Evolutionary conservation across 2,329 filamentous ascomycete genomes (phyloP).

Genomic region (Colletotrichum orchidophilum): DNA sequence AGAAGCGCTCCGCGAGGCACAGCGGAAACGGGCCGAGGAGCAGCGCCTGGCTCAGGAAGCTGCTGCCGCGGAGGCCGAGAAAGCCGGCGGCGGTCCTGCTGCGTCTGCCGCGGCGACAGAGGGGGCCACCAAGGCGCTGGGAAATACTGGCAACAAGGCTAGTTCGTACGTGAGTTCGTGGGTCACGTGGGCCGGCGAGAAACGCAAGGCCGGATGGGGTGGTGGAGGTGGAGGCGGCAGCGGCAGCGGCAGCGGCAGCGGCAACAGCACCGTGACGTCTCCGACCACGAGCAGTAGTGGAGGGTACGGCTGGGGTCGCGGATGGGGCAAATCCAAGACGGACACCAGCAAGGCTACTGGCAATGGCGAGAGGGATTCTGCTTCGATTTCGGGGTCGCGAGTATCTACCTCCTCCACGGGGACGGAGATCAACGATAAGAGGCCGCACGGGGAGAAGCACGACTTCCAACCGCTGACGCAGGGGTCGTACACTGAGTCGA

Average conservation of each 20-base stretch:
- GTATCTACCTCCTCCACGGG: conserved; percentile 18
- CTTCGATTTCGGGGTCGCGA: conserved; percentile 35
- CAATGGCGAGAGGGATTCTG: conserved; percentile 38
- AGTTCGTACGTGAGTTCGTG: conserved; percentile 74
- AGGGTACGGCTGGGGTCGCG: conserved; percentile 45
- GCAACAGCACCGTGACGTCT: not conserved
- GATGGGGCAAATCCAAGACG: conserved; percentile 38
- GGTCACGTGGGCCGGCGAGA: conserved; percentile 79
- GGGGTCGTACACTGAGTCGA: conserved; percentile 55
- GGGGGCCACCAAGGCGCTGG: conserved; percentile 51
- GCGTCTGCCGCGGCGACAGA: conserved; percentile 38
- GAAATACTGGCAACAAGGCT: conserved; percentile 63
- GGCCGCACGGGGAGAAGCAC: conserved; percentile 9
- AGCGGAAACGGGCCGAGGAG: conserved; percentile 54
- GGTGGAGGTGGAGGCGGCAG: conserved; percentile 36
- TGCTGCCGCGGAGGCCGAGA: conserved; percentile 34
- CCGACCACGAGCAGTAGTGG: conserved; percentile 11
- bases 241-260: conserved; percentile 16
- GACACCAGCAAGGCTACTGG: conserved; percentile 17
- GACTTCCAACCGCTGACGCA: conserved; percentile 47
- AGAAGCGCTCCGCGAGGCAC: conserved; percentile 66
- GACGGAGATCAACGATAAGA: conserved; percentile 11
- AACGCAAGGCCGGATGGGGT: conserved; percentile 65
- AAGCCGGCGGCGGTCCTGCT: conserved; percentile 27
- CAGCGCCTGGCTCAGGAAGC: conserved; percentile 42